Conservation (phyloP, 2,329 filamentous ascomycete species). For the Aspergillus glaucus region DNA sequence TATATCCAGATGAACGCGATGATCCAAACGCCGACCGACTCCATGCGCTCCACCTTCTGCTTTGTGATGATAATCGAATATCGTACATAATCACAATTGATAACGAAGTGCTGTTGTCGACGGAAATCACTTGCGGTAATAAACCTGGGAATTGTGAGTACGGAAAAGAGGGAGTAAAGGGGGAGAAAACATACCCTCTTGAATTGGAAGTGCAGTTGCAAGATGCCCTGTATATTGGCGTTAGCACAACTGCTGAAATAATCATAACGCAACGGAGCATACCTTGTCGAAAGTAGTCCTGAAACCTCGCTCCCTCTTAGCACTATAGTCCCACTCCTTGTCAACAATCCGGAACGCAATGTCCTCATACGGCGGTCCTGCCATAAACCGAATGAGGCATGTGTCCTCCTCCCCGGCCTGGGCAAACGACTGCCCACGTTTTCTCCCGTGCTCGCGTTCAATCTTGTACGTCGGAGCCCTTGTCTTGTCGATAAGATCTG, state of each 20-base stretch:
- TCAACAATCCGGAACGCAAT: constrained; percentile 96
- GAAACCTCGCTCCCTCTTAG: constrained; percentile 90
- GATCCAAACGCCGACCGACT: neutral
- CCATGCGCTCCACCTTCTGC: neutral
- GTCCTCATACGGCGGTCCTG: constrained; percentile 92
- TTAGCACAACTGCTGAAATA: neutral
- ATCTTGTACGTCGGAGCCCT: constrained; percentile 96
- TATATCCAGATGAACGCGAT: constrained; percentile 13
- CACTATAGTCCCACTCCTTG: constrained; percentile 98
- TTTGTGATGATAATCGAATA: constrained; percentile 2
- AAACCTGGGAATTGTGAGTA: constrained; percentile 30
- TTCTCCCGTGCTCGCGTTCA: constrained; percentile 82
- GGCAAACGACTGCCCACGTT: constrained; percentile 84
- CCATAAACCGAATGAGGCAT: constrained; percentile 91
- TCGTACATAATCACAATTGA: neutral
- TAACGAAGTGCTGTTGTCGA: too few relatives aligned
- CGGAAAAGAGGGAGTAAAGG: constrained; percentile 4
- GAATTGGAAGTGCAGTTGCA: constrained; percentile 97
- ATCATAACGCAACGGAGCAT: constrained; percentile 31
- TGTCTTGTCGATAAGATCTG: constrained; percentile 88
- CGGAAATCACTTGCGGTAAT: constrained; percentile 41
- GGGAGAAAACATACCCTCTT: constrained; percentile 66
- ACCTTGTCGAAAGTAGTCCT: constrained; percentile 97
- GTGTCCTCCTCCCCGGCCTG: constrained; percentile 95
- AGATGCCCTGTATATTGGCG: constrained; percentile 61